These are phyloP conservation scores for Rhizoclosmatium hyalinum DNA, from an alignment of 371 early-diverging fungal genomes.

Conservation along the genomic window DNA sequence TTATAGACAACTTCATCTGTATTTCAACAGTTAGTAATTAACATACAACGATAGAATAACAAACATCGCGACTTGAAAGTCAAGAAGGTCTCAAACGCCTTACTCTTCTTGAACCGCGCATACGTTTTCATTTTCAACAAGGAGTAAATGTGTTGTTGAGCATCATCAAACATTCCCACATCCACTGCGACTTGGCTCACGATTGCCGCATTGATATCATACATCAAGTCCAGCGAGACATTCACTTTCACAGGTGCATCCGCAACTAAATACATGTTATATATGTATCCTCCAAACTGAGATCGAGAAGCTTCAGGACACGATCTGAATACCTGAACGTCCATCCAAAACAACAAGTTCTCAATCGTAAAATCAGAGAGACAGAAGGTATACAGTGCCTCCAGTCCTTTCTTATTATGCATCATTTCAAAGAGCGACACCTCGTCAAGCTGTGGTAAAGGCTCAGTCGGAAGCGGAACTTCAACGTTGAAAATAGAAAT, in stretches of 20 bases:
- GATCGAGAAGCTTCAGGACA: slow-evolving; percentile 24
- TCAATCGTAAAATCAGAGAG: too few relatives aligned
- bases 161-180: slow-evolving; percentile 59
- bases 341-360: slow-evolving; percentile 57
- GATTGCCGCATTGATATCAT: slow-evolving; percentile 52
- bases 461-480: too few relatives aligned
- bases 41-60: slow-evolving; percentile 1
- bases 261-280: slow-evolving; percentile 54
- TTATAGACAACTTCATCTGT: too few relatives aligned
- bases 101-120: slow-evolving; percentile 59
- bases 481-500: too few relatives aligned
- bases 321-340: slow-evolving; percentile 60
- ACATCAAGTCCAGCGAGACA: slow-evolving; percentile 59
- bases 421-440: too few relatives aligned
- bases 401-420: too few relatives aligned
- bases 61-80: slow-evolving; percentile 1
- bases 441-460: too few relatives aligned
- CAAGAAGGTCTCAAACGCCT: slow-evolving; percentile 6
- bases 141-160: slow-evolving; percentile 63
- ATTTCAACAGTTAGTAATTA: not conserved
- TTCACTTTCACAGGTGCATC: slow-evolving; percentile 64
- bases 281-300: slow-evolving; percentile 58
- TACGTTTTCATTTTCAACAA: slow-evolving; percentile 64
- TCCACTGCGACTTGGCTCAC: slow-evolving; percentile 14
- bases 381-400: too few relatives aligned